Base-by-base conservation (phyloP, 352 stramenopile species). In the Phytophthora pistaciae region DNA sequence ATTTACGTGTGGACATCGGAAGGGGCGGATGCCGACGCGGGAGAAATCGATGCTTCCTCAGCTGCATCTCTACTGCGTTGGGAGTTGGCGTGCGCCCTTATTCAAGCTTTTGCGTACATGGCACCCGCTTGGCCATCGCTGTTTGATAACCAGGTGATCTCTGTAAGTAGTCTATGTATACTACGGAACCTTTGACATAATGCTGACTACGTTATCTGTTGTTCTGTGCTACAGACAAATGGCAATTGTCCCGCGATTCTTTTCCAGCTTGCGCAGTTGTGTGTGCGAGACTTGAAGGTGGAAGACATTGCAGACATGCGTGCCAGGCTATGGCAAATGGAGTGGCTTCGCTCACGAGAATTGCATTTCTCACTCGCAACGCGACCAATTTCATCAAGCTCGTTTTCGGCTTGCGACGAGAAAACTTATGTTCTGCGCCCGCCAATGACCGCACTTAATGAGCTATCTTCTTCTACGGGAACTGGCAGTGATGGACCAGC, bases 91-190 rank as follows among this genome's bases (percentile, higher is more conserved):
- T 84, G 78, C 16, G 68, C 74, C n/a, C 78, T 88, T 36, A 80
- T 94, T 42, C 77, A 82, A 25, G 80, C 87, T 14, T 88, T 91
- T 59, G 77, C 79, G 20, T 76, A 56, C 4, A 81, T 90, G 50
- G 72, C 82, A 27, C 68, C 79, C 2, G 44, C 55, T 3, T 87
- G 88, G 68, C 71, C 80, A 21, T 84, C 85, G 5, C 61, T 94
- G 16, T 82, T 92, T 25, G 80, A 92, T 57, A 91, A 90, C 53
- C 80, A 90, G 67, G 69, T 85, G 48, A 83, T 88, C 21, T 88
- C 83, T 27, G 78, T 86, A 75, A 65, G 78, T 73, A 27, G 20
- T 7, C 33, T 52, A 14, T 36, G 18, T 23, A 36, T 18, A 13
- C 21, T 36, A 14, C 38, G 44, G 8, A 44, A 5, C 20, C 16